phyloP scores from a whole-genome alignment of 106 monocot species.

The Platanthera guangdongensis region DNA sequence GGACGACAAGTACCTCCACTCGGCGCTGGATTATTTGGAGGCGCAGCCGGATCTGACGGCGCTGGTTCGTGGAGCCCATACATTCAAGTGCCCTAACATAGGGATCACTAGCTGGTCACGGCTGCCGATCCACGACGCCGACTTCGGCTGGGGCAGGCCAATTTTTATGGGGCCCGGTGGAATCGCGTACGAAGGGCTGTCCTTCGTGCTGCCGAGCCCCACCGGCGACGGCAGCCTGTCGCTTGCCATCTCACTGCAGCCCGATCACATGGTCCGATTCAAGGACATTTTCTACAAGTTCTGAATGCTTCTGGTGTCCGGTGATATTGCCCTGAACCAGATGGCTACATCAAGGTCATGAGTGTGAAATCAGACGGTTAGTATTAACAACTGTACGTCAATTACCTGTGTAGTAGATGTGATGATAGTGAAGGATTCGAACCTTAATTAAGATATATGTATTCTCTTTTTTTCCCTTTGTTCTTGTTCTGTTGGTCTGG shows the following conservation, averaged over 20 bases:
- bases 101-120: conserved; percentile 79
- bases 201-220: conserved; percentile 62
- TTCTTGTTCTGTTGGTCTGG: no score
- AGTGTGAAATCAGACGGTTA: no score
- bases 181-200: conserved; percentile 61
- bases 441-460: no score
- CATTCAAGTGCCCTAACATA: conserved; percentile 63
- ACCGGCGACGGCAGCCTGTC: conserved; percentile 60
- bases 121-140: conserved; percentile 70
- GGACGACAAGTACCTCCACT: conserved; percentile 68
- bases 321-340: no score
- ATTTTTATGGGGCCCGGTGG: conserved; percentile 77
- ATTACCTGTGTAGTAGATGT: no score
- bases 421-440: no score
- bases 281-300: conserved; percentile 48
- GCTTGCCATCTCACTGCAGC: conserved; percentile 72
- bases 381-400: no score
- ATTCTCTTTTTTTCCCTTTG: no score
- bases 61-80: conserved; percentile 65
- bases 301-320: neutral
- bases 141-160: conserved; percentile 89
- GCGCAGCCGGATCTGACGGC: conserved; percentile 62
- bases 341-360: no score
- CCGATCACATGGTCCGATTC: conserved; percentile 65
- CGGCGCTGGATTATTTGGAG: conserved; percentile 81